These are phyloP conservation scores for Clonostachys rhizophaga DNA, from an alignment of 2,329 filamentous ascomycete genomes.

Conservation along the genomic window DNA sequence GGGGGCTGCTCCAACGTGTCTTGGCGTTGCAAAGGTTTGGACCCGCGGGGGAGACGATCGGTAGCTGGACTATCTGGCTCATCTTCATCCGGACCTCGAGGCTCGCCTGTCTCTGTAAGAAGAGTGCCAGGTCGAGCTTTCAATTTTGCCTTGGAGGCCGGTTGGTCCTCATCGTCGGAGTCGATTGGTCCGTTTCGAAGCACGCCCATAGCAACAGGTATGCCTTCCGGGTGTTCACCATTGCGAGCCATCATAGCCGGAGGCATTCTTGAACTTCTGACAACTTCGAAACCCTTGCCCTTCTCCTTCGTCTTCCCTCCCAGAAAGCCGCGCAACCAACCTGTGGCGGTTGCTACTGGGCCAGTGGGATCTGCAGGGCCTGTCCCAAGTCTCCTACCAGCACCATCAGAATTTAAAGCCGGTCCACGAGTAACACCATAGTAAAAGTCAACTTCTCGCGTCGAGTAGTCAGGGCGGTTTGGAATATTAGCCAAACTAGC, in stretches of 20 bases:
- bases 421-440: constrained; percentile 81
- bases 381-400: constrained; percentile 82
- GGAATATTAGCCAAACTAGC: constrained; percentile 36
- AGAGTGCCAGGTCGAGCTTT: constrained; percentile 25
- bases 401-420: constrained; percentile 75
- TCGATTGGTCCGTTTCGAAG: constrained; percentile 58
- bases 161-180: constrained; percentile 51
- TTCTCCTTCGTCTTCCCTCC: constrained; percentile 89
- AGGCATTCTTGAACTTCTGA: constrained; percentile 82
- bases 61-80: constrained; percentile 27
- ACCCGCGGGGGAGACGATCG: constrained; percentile 15
- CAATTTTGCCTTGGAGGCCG: constrained; percentile 7
- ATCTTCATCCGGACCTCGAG: constrained; percentile 37
- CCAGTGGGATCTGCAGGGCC: constrained; percentile 93
- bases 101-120: constrained; percentile 40
- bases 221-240: constrained; percentile 56
- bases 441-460: constrained; percentile 94
- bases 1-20: constrained; percentile 37
- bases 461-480: constrained; percentile 79
- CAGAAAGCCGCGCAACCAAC: constrained; percentile 80
- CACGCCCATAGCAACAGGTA: constrained; percentile 60
- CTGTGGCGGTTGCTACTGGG: constrained; percentile 81
- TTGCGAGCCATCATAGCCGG: constrained; percentile 59
- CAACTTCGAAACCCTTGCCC: constrained; percentile 94
- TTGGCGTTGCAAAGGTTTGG: constrained; percentile 13